Percentiles rank a stretch among this genome's conserved stretches.
These are phyloP conservation scores for Penicillium sp. DNA, from an alignment of 2,329 filamentous ascomycete species.

Conservation along the genomic window DNA sequence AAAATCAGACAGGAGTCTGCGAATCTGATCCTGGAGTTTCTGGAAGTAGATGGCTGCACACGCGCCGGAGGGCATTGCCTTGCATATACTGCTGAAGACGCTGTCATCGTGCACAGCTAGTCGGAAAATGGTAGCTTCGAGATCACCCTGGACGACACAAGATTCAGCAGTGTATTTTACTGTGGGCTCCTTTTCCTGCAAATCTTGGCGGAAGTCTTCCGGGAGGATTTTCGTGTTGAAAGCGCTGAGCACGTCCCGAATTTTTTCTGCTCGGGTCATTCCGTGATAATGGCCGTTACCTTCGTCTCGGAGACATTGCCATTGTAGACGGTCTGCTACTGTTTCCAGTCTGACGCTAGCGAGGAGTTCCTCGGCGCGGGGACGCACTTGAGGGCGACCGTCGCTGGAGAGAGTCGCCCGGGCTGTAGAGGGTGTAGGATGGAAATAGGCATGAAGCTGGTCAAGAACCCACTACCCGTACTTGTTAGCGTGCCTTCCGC, in stretches of 20 bases:
- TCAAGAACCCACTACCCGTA: slow-evolving; percentile 42
- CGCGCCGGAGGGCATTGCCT: slow-evolving; percentile 42
- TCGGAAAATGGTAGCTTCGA: slow-evolving; percentile 47
- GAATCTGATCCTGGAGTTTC: slow-evolving; percentile 40
- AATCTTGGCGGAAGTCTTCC: slow-evolving; percentile 43
- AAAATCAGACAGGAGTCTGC: slow-evolving; percentile 39
- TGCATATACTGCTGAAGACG: slow-evolving; percentile 44
- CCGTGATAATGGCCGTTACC: slow-evolving; percentile 20
- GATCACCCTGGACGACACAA: slow-evolving; percentile 46
- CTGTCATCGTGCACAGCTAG: slow-evolving; percentile 46
- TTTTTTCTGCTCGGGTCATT: slow-evolving; percentile 41
- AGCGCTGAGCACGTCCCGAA: slow-evolving; percentile 48
- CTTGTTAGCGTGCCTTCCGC: slow-evolving; percentile 5
- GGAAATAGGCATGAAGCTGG: slow-evolving; percentile 39
- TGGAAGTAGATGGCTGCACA: slow-evolving; percentile 47
- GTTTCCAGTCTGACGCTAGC: slow-evolving; percentile 30
- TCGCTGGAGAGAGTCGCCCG: slow-evolving; percentile 33
- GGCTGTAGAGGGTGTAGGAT: slow-evolving; percentile 27
- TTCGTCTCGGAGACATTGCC: slow-evolving; percentile 34
- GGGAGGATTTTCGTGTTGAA: slow-evolving; percentile 43
- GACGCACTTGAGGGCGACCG: slow-evolving; percentile 32
- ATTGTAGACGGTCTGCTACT: slow-evolving; percentile 34
- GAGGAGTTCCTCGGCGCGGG: slow-evolving; percentile 34
- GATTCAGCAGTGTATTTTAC: slow-evolving; percentile 39
- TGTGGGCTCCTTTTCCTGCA: slow-evolving; percentile 34